These are phyloP conservation scores for Petrea volubilis DNA, from an alignment of 257 asterid genomes.

Conservation along the genomic window DNA sequence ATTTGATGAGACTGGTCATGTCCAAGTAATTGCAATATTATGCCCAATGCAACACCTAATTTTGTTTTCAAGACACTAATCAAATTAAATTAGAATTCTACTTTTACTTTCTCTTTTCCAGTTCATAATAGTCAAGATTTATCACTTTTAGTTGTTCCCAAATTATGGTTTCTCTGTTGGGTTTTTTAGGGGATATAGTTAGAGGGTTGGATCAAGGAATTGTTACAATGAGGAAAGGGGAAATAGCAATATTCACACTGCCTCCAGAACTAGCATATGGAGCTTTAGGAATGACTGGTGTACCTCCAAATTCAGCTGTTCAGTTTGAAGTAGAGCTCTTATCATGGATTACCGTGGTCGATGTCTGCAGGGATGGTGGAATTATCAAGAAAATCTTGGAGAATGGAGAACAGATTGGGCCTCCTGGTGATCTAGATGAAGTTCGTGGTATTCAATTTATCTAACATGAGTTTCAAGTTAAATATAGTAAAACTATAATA, in stretches of 20 bases:
- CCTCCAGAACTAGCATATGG: slow-evolving; percentile 52
- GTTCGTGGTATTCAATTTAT: slow-evolving; percentile 51
- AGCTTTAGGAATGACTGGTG: slow-evolving; percentile 33
- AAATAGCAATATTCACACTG: slow-evolving; percentile 54
- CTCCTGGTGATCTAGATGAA: slow-evolving; percentile 74
- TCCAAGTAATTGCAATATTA: neutral
- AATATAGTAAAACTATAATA: neutral
- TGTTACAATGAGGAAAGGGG: slow-evolving; percentile 71
- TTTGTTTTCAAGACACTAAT: neutral
- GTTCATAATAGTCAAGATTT: neutral
- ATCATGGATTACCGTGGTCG: slow-evolving; percentile 71
- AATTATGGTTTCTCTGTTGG: slow-evolving; percentile 16
- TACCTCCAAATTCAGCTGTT: slow-evolving; percentile 47
- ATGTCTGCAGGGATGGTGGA: slow-evolving; percentile 76
- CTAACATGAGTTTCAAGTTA: neutral
- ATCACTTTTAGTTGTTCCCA: neutral
- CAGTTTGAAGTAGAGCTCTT: slow-evolving; percentile 67
- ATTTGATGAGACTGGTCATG: neutral
- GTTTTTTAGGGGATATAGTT: slow-evolving; percentile 41
- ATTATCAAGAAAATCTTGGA: slow-evolving; percentile 59
- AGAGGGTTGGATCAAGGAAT: slow-evolving; percentile 57
- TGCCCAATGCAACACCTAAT: neutral
- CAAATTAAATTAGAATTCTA: neutral
- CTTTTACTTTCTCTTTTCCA: neutral
- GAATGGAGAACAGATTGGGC: slow-evolving; percentile 59